A percentile compares a stretch with the other conserved stretches of the same genome.
Evolutionary conservation across 768 basidiomycete genomes (phyloP).

Genomic region (Scleroderma citrinum): DNA sequence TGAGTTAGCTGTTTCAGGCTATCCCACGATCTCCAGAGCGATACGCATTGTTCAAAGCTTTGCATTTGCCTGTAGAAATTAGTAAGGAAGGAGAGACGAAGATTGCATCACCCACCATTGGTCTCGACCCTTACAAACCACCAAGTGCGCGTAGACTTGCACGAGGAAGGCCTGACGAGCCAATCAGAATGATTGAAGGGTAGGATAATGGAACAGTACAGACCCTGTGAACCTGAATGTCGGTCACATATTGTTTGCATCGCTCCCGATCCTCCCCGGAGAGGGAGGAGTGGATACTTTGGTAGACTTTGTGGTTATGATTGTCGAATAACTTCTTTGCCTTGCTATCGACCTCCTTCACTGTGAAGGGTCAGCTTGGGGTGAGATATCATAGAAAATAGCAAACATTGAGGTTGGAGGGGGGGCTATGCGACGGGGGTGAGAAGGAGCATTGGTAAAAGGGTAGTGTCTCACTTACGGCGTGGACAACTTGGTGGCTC

Average conservation of each 20-base stretch:
- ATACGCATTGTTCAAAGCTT: slow-evolving; percentile 4
- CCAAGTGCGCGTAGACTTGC: slow-evolving; percentile 19
- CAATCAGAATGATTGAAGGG: not conserved
- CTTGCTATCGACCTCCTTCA: too few species aligned
- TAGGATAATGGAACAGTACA: not conserved
- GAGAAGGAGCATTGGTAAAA: too few species aligned
- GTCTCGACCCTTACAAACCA: slow-evolving; percentile 8
- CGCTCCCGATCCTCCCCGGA: not conserved
- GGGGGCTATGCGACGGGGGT: too few species aligned
- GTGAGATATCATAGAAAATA: too few species aligned
- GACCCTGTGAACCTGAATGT: slow-evolving; percentile 18
- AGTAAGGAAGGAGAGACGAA: not conserved
- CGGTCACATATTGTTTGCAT: slow-evolving; percentile 6
- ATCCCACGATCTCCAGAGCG: slow-evolving; percentile 11
- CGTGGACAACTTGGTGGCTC: too few species aligned
- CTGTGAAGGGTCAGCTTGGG: too few species aligned
- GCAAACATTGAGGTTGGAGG: too few species aligned
- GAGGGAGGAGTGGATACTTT: slow-evolving; percentile 3
- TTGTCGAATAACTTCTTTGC: too few species aligned
- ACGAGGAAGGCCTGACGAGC: slow-evolving; percentile 17
- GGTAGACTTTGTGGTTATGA: not conserved
- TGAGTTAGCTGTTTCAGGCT: slow-evolving; percentile 13
- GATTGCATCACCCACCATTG: slow-evolving; percentile 1
- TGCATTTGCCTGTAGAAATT: not conserved
- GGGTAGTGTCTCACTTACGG: too few species aligned